Conservation (phyloP, 2,329 filamentous ascomycete species). For the Metarhizium rileyi region DNA sequence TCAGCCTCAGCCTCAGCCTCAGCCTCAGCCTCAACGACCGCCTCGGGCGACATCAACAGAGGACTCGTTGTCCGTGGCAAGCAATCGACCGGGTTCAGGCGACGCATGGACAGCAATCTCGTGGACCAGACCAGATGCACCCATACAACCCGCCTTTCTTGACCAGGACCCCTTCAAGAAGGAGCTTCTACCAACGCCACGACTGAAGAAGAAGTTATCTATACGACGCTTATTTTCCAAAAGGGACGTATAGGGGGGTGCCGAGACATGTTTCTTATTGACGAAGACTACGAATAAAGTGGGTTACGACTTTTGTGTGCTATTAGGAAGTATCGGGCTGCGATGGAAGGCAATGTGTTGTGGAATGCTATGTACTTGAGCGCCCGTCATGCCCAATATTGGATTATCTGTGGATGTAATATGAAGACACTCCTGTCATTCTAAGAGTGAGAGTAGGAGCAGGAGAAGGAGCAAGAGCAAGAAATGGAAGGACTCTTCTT, state of each 20-base stretch:
- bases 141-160: constrained; percentile 3
- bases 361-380: neutral
- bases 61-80: neutral
- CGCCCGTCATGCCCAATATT: neutral
- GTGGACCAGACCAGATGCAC: neutral
- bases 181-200: constrained; percentile 2
- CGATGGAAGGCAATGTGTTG: neutral
- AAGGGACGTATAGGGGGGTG: neutral
- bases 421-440: neutral
- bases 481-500: too few species aligned
- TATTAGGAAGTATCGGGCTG: neutral
- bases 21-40: neutral
- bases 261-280: neutral
- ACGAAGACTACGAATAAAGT: neutral
- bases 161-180: constrained; percentile 4
- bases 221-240: constrained; percentile 12
- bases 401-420: neutral
- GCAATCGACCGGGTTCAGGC: neutral
- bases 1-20: neutral
- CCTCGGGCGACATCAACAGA: neutral
- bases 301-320: neutral
- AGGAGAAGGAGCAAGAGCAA: too few species aligned
- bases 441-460: too few species aligned
- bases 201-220: constrained; percentile 12
- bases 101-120: neutral